Evolutionary conservation across 768 basidiomycete species (phyloP).

Genomic region (Trametes gibbosa): DNA sequence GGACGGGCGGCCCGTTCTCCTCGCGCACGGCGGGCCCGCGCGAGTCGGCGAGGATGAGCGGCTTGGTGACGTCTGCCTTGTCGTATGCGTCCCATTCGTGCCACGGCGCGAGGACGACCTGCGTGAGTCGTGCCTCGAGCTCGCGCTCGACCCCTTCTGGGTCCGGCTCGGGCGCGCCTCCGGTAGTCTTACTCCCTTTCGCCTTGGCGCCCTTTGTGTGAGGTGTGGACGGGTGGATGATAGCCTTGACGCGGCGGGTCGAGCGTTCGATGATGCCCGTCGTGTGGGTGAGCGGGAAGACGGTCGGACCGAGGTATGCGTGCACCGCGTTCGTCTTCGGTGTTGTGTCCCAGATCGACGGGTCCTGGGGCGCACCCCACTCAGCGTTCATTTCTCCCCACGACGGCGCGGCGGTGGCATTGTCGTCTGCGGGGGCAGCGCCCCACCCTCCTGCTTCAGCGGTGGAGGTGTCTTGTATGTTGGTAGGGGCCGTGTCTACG

Average conservation of each 20-base stretch:
- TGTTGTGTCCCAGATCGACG: constrained; percentile 10
- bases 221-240: constrained; percentile 37
- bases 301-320: constrained; percentile 51
- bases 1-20: constrained; percentile 4
- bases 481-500: constrained; percentile 10
- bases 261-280: constrained; percentile 67
- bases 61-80: constrained; percentile 36
- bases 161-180: constrained; percentile 4
- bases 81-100: constrained; percentile 34
- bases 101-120: constrained; percentile 59
- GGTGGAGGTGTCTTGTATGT: background rate
- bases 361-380: constrained; percentile 7
- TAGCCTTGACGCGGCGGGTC: constrained; percentile 52
- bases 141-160: constrained; percentile 43
- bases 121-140: constrained; percentile 45
- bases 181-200: constrained; percentile 14
- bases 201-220: constrained; percentile 8
- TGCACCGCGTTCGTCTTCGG: constrained; percentile 31
- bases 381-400: constrained; percentile 18
- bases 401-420: background rate
- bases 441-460: background rate
- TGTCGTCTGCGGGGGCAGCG: background rate
- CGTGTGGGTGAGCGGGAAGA: constrained; percentile 58
- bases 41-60: constrained; percentile 36
- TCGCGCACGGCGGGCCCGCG: constrained; percentile 36